Evolutionary conservation across 1,139 yeast species (phyloP).

Genomic region (Komagataea norvegica): DNA sequence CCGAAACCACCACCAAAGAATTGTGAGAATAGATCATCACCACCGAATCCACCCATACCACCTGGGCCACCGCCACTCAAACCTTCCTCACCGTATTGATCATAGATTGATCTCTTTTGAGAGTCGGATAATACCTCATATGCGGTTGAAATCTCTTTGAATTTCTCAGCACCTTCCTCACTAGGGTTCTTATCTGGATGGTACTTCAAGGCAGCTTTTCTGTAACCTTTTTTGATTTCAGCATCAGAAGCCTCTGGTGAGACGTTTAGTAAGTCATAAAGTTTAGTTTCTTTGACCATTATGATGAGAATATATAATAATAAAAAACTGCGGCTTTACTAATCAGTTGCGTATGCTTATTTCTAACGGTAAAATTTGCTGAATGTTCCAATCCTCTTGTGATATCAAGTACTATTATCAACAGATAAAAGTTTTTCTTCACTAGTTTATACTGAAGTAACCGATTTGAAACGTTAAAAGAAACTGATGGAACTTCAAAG

Average conservation of each 20-base stretch:
- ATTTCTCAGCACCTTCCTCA: conserved; percentile 91
- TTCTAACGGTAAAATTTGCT: too few relatives aligned
- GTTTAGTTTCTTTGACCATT: conserved; percentile 90
- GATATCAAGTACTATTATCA: too few relatives aligned
- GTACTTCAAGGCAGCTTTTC: conserved; percentile 85
- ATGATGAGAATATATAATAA: conserved; percentile 9
- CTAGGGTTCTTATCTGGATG: conserved; percentile 95
- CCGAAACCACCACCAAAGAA: conserved; percentile 70
- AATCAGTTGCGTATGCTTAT: neutral
- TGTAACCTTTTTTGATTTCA: conserved; percentile 92
- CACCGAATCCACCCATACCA: conserved; percentile 63
- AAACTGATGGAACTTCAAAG: too few relatives aligned
- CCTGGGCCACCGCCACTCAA: conserved; percentile 69
- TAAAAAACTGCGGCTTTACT: neutral
- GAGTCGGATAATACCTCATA: conserved; percentile 84
- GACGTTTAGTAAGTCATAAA: conserved; percentile 83
- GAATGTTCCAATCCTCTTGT: too few relatives aligned
- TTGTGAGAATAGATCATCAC: conserved; percentile 88
- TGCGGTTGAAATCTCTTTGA: conserved; percentile 87
- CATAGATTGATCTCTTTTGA: conserved; percentile 85
- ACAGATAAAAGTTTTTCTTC: too few relatives aligned
- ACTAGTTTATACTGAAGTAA: too few relatives aligned
- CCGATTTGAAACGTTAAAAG: too few relatives aligned
- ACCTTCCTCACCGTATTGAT: conserved; percentile 91
- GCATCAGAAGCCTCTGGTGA: conserved; percentile 70